Evolutionary conservation across 108 stramenopile species (phyloP), one percentile per base, ranked within the genome.

Genomic region (Fistulifera pelliculosa): DNA sequence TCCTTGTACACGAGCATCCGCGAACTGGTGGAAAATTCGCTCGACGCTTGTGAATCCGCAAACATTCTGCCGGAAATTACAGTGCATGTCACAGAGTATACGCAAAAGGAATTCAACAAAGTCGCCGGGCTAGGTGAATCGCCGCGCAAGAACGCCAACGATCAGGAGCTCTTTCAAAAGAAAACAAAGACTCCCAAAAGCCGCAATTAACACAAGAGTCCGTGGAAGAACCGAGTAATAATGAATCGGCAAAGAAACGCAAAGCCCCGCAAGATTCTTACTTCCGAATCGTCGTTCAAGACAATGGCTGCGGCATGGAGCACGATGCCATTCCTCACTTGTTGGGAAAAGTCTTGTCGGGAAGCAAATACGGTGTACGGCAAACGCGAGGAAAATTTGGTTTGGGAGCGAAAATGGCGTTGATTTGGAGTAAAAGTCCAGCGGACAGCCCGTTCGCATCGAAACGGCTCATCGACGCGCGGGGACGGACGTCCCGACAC

Each of bases 321-420:
- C 97, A 94, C 69, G 71, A 85, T 16, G 73, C 70, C 49, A 94
- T 98, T 41, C 95, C 95, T 40, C 73, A 92, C 64, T 60, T 96
- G 53, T 65, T 98, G 19, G 97, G 97, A 2, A 72, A 87, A 8
- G 97, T 98, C 6, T 66, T 98, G 22, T 82, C 90, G 27, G 94
- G 95, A 18, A 80, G 74, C 62, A 98, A 98, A 67, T 96, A 98
- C 55, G 95, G 93, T 16, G 94, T 96, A 21, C 72, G 94, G 14
- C 95, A 98, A 70, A 94, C 97, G 0, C 58, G 97, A 41, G 97
- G 97, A 22, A 98, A 98, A 62, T 98, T 96, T 68, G 97, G 97
- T 24, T 65, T 98, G 45, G 95, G 95, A 6, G 93, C 97, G 41
- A 98, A 98, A 65, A 96, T 98, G 97, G 97, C 97, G 2, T 62